These are phyloP conservation scores for Trichosporon sp. DNA, from an alignment of 1,284 basidiomycete species.

Conservation along the genomic window DNA sequence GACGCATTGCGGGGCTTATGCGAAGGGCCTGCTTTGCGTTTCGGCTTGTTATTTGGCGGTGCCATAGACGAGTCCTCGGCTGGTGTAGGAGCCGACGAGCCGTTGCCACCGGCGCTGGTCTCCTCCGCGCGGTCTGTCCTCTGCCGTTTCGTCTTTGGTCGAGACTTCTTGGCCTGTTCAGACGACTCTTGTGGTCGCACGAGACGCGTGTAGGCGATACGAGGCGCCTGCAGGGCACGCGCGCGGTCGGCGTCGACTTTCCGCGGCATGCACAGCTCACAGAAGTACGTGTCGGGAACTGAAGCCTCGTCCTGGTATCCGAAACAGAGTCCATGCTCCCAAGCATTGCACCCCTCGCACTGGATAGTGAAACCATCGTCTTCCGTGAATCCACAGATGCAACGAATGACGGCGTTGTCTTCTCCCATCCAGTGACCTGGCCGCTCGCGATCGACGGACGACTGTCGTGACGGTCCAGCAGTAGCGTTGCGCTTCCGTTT, in stretches of 20 bases:
- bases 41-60: slow-evolving; percentile 14
- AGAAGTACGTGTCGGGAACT: slow-evolving; percentile 61
- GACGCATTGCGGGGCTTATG: slow-evolving; percentile 14
- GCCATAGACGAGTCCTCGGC: slow-evolving; percentile 11
- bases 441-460: slow-evolving; percentile 22
- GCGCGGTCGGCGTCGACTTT: slow-evolving; percentile 34
- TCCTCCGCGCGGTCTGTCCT: slow-evolving; percentile 6
- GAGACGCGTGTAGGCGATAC: not conserved
- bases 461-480: slow-evolving; percentile 32
- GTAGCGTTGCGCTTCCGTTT: slow-evolving; percentile 39
- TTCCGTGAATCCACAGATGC: slow-evolving; percentile 52
- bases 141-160: slow-evolving; percentile 20
- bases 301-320: slow-evolving; percentile 60
- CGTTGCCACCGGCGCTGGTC: not conserved
- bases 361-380: slow-evolving; percentile 92
- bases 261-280: slow-evolving; percentile 46
- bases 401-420: slow-evolving; percentile 48
- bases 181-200: not conserved
- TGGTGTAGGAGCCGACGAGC: not conserved
- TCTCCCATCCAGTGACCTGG: slow-evolving; percentile 46
- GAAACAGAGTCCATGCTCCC: slow-evolving; percentile 89
- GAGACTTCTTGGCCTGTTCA: slow-evolving; percentile 13
- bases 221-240: slow-evolving; percentile 23
- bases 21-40: slow-evolving; percentile 8
- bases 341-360: slow-evolving; percentile 80